phyloP scores from a whole-genome alignment of 768 basidiomycete species.

The Suillus ampliporus region DNA sequence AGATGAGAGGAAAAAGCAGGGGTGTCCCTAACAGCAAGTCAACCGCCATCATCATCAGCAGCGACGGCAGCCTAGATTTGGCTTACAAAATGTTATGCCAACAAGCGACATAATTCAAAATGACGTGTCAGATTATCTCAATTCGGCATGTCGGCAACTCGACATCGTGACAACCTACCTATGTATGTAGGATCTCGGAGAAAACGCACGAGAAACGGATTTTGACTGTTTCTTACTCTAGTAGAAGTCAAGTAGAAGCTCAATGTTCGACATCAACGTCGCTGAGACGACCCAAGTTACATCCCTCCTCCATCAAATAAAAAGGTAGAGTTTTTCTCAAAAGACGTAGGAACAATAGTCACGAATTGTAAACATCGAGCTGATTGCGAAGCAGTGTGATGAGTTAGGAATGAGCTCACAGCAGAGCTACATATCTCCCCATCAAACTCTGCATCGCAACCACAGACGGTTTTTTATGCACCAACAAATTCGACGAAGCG shows the following conservation, averaged over 20 bases:
- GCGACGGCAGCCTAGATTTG: not conserved
- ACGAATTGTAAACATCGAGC: too few species aligned
- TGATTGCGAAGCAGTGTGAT: too few species aligned
- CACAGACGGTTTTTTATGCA: not conserved
- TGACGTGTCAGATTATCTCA: not conserved
- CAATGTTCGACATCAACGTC: too few species aligned
- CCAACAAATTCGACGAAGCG: conserved; percentile 31
- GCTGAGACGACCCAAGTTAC: too few species aligned
- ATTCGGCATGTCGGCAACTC: not conserved
- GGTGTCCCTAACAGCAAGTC: not conserved
- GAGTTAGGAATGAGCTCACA: too few species aligned
- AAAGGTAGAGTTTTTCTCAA: too few species aligned
- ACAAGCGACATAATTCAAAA: too few species aligned
- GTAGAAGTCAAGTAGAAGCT: too few species aligned
- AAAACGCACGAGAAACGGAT: not conserved
- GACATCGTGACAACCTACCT: not conserved
- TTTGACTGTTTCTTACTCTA: not conserved
- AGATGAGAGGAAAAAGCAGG: not conserved
- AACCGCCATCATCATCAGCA: not conserved
- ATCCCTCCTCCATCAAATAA: too few species aligned
- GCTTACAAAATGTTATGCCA: not conserved
- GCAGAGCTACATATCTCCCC: too few species aligned
- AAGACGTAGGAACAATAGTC: too few species aligned
- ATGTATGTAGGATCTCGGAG: too few species aligned
- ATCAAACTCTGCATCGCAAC: not conserved